Percentiles rank a stretch among this genome's conserved stretches.
Conservation (phyloP, 306 rosid species). For the Echinosophora koreensis region DNA sequence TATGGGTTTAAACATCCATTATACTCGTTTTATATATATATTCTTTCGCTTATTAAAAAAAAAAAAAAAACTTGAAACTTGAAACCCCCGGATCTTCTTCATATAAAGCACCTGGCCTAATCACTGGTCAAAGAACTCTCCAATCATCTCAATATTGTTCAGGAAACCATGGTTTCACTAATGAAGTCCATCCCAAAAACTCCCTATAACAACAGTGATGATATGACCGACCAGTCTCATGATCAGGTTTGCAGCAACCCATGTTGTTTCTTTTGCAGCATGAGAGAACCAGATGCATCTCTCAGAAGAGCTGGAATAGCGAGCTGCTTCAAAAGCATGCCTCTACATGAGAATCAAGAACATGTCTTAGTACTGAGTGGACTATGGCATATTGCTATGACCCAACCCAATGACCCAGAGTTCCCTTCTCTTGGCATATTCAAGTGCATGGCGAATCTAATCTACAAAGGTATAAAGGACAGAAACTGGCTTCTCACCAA, state of each 20-base stretch:
- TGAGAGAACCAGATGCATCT: constrained; percentile 61
- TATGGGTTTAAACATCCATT: too few species aligned
- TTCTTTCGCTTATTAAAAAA: too few species aligned
- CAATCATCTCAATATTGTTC: constrained; percentile 15
- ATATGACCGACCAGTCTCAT: constrained; percentile 9
- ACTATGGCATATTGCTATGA: constrained; percentile 79
- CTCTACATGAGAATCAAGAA: constrained; percentile 53
- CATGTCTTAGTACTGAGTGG: constrained; percentile 66
- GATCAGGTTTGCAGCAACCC: constrained; percentile 49
- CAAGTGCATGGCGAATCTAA: constrained; percentile 77
- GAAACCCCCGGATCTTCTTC: background rate
- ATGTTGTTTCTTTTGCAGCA: constrained; percentile 76
- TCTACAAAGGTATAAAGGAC: constrained; percentile 57
- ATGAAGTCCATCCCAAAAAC: constrained; percentile 44
- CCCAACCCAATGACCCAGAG: constrained; percentile 73
- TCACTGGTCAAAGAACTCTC: constrained; percentile 15
- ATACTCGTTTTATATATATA: too few species aligned
- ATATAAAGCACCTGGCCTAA: constrained; percentile 29
- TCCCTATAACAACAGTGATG: constrained; percentile 17
- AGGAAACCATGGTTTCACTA: constrained; percentile 48
- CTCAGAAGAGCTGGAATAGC: constrained; percentile 52
- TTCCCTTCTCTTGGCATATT: constrained; percentile 80
- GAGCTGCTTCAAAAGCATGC: constrained; percentile 60
- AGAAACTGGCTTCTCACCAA: constrained; percentile 61
- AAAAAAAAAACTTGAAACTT: constrained; percentile 1